Base-by-base conservation (phyloP, 2,329 filamentous ascomycete species). In the Aspergillus quadrilineatus region DNA sequence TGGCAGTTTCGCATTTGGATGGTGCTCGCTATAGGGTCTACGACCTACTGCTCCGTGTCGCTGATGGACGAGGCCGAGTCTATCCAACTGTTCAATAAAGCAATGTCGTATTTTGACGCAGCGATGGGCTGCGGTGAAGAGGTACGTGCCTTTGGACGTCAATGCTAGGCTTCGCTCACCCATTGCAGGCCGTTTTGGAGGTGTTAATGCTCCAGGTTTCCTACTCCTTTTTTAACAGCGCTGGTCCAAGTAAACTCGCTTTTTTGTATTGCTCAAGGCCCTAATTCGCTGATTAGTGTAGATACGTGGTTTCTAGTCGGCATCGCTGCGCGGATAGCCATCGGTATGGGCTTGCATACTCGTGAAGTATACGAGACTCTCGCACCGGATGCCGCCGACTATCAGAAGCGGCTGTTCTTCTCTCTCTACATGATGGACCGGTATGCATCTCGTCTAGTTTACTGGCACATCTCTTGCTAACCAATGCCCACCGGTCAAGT, bases 351-450 rank as follows among this genome's bases (percentile, higher is more conserved):
- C 0, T 63, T 79, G 0, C 75, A 79, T 54, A 69, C 71, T 2
- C 60, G 70, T 0, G 68, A 71, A 3, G 66, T 71, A 2, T 78
- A 77, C 42, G 64, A 68, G 6, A 59, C 47, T 4, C 45, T 77
- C 1, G 61, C 75, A 4, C 47, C 65, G 0, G 70, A 75, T 50
- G 65, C 69, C 4, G 64, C 63, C 4, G 65, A 79, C 50, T 66
- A 71, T 37, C 69, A 75, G 6, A 79, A 79, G 47, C 69, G 77
- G 2, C 59, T 79, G 1, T 79, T 79, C 61, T 79, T 76, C 42
- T 78, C 75, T 1, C 66, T 80, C 4, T 80, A 80, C 46, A 79
- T 80, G 77, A 79, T 80, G 77, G 77, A 80, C 63, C 73, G 63
- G 64, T 66, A 15, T n/a, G 9, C 17, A 17, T 17, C 17, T 17